Base-by-base conservation (phyloP, 371 early-diverging fungal species). In the Rhizopus sp. region DNA sequence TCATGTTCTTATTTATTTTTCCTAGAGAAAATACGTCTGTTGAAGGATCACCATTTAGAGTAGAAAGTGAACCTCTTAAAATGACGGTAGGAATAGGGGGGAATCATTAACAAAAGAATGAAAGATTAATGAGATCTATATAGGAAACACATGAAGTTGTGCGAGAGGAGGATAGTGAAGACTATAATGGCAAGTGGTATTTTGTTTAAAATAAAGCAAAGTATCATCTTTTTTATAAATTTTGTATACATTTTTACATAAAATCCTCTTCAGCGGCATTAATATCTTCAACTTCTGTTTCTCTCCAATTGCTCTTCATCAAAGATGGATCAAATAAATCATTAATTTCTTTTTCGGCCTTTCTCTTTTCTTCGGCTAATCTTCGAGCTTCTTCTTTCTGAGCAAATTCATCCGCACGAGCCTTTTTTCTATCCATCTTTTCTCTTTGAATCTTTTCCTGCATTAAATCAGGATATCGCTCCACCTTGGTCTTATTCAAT, bases 401-500 rank as follows among this genome's bases (percentile, higher is more conserved):
- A 38, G 65, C 60, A 66, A 80, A 77, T 52, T 89, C 91, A 13
- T 57, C 60, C 50, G 70, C 60, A 58, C 83, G 64, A 15, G 73
- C 69, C 38, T 63, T 68, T 34, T 64, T 72, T 50, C 88, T 72
- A 44, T 75, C 67, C 50, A 84, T 71, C 52, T 88, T 81, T 50
- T 89, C 85, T 50, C 84, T 66, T 30, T 84, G 83, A 16, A 86
- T 58, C 75, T 87, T 92, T 50, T 92, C 90, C 34, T 78, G 81
- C 23, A 82, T 71, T 51, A 94, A 71, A 61, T 97, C 96, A 16
- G 91, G 90, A 23, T 82, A 68, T 30, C 73, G 64, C 42, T 93
- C 95, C 0, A 72, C 70, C 56, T 90, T 92, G 2, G 98, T 95
- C 77, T 95, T 97, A 80, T 96, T 96, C 42, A 98, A 73, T 39